Conservation (phyloP, 495 filamentous ascomycete species). For the Xylaria sp. region DNA sequence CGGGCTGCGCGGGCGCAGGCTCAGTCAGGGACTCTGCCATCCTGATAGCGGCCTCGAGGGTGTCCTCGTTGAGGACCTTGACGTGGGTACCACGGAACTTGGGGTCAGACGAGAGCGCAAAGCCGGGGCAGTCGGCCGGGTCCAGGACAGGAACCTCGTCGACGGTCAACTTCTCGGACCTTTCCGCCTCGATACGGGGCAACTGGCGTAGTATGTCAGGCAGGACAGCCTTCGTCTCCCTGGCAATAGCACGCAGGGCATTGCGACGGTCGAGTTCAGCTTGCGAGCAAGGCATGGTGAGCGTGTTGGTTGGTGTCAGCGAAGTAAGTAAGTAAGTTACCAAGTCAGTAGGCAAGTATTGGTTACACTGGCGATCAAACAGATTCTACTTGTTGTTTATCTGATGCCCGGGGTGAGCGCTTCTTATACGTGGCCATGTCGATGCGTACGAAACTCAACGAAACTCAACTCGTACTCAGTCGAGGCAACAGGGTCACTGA, state of each 20-base stretch:
- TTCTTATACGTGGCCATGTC: neutral
- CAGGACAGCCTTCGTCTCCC: slow-evolving; percentile 33
- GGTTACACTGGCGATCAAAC: no score
- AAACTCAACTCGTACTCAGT: no score
- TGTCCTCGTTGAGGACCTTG: slow-evolving; percentile 58
- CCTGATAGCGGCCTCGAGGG: slow-evolving; percentile 56
- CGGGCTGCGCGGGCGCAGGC: slow-evolving; percentile 7
- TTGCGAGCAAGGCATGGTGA: slow-evolving; percentile 7
- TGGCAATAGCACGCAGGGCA: slow-evolving; percentile 29
- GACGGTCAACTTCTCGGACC: slow-evolving; percentile 25
- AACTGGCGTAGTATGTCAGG: slow-evolving; percentile 32
- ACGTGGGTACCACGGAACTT: slow-evolving; percentile 36
- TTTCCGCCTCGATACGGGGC: slow-evolving; percentile 27
- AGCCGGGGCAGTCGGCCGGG: slow-evolving; percentile 32
- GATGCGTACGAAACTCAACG: neutral
- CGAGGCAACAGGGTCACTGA: no score
- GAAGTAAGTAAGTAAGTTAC: neutral
- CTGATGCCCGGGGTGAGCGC: neutral
- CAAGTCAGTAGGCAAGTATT: neutral
- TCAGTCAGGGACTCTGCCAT: slow-evolving; percentile 35
- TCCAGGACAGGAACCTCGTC: slow-evolving; percentile 28
- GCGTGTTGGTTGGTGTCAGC: neutral
- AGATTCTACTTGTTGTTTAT: neutral
- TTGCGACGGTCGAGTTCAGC: neutral
- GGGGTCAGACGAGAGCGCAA: slow-evolving; percentile 28